A percentile compares a stretch with the other conserved stretches of the same genome.
Evolutionary conservation across 441 rosid genomes (phyloP).

Genomic region (Isatis lusitanica): DNA sequence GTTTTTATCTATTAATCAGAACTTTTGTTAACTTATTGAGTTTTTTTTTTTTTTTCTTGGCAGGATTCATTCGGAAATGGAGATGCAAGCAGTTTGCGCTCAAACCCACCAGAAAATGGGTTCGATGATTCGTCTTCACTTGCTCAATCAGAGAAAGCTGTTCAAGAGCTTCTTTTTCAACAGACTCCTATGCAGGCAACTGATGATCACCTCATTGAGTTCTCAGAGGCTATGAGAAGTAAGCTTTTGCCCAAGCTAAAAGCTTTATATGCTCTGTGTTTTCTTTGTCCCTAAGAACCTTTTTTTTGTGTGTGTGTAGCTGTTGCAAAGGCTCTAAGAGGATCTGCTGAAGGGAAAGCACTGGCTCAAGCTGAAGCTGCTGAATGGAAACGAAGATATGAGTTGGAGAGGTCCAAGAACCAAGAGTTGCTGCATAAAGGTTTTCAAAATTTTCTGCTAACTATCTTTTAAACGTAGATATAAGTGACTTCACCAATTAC

Average conservation of each 20-base stretch:
- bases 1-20: no score
- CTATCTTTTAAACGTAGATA: not conserved
- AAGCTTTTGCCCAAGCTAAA: conserved; percentile 21
- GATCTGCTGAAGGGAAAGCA: conserved; percentile 97
- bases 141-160: conserved; percentile 80
- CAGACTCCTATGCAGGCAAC: conserved; percentile 73
- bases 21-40: not conserved
- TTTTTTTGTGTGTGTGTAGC: conserved; percentile 51
- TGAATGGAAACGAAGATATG: conserved; percentile 96
- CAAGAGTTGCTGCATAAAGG: conserved; percentile 61
- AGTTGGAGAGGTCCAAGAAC: conserved; percentile 72
- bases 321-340: conserved; percentile 92
- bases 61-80: conserved; percentile 61
- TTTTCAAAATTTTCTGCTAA: conserved; percentile 21
- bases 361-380: conserved; percentile 97
- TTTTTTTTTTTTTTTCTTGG: conserved; percentile 8
- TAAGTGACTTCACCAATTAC: not conserved
- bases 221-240: conserved; percentile 97
- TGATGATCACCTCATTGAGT: conserved; percentile 91
- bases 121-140: conserved; percentile 47
- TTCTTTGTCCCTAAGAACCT: conserved; percentile 4
- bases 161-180: conserved; percentile 70
- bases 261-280: not conserved
- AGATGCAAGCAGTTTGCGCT: conserved; percentile 44
- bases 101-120: conserved; percentile 52